These are phyloP conservation scores for Corchorus capsularis DNA, from an alignment of 345 rosid species.

Conservation along the genomic window DNA sequence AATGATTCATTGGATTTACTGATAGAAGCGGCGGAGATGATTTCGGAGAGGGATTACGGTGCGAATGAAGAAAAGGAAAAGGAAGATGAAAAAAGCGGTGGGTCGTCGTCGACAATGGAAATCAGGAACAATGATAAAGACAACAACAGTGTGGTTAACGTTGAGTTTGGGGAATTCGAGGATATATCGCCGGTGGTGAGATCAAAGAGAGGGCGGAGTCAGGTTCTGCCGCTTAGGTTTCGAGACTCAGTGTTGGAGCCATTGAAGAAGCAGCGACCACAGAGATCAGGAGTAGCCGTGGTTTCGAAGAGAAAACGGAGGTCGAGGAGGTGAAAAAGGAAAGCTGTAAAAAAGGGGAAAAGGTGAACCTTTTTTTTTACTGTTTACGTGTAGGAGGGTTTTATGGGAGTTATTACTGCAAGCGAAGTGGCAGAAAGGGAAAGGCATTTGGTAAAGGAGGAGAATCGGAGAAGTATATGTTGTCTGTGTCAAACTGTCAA, in stretches of 20 bases:
- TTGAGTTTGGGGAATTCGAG: conserved; percentile 11
- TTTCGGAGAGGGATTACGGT: conserved; percentile 22
- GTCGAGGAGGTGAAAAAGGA: neutral
- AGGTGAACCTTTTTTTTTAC: neutral
- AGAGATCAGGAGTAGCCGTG: conserved; percentile 20
- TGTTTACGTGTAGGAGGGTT: neutral
- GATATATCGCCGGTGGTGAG: conserved; percentile 34
- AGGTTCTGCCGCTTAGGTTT: conserved; percentile 43
- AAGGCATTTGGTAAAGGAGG: conserved; percentile 1
- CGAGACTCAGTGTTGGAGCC: conserved; percentile 51
- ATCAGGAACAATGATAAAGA: conserved; percentile 6
- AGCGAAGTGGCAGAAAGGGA: neutral
- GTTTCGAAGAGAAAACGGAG: conserved; percentile 21
- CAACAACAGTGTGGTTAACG: neutral
- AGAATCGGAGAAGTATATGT: neutral
- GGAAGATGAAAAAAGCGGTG: neutral
- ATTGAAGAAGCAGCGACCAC: conserved; percentile 25
- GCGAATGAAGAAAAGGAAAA: neutral
- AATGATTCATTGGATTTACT: conserved; percentile 33
- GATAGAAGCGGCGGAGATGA: conserved; percentile 44
- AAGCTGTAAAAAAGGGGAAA: neutral
- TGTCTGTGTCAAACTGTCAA: neutral
- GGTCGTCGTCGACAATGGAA: neutral
- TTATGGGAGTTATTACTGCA: neutral
- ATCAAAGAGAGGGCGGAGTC: conserved; percentile 47